Base-by-base conservation (phyloP, 306 rosid genomes). In the Prunus fruticosa region DNA sequence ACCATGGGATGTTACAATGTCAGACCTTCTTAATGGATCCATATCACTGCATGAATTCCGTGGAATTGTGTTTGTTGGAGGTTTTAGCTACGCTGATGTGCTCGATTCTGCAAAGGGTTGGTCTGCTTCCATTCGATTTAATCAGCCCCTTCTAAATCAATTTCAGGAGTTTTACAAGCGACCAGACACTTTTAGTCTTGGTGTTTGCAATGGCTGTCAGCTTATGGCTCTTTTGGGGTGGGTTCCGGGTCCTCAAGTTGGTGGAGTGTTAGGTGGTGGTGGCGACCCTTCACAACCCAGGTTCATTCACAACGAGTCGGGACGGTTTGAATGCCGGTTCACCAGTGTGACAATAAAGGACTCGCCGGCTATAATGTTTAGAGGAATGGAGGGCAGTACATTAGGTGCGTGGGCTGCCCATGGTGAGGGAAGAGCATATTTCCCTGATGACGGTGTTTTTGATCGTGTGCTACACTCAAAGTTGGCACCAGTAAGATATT, bases 191-290 rank as follows among this genome's bases (percentile, higher is more conserved):
- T 93, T 93, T 79, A 93, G 97, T 66, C 92, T 93, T 3, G 98
- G 98, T 15, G 91, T 93, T 72, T 93, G 98, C 86, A 93, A 93
- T 74, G 98, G 98, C 11, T 93, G 98, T 81, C 98, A 93, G 81
- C 93, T 93, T 41, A 93, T 91, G 98, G 98, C 97, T 69, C 82
- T 93, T 64, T 77, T 93, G 86, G 98, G 98, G 64, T 93, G 96
- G 97, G 80, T 93, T 71, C n/a, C 98, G 0, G 96, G 97, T 22
- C 97, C 98, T 3, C 91, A 82, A 79, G 90, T 93, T 69, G 97
- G 97, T 11, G 97, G 97, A 11, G 93, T 88, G 61, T 88, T 71
- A 50, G 98, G 96, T 76, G 88, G 82, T 23, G 94, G 98, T 49
- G 96, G 98, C 2, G 96, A 93, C 75, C 87, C 93, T 41, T 90